Percentiles rank a stretch among this genome's conserved stretches.
Conservation (phyloP, 139 green algal genomes). For the Coelastrella sp. region DNA sequence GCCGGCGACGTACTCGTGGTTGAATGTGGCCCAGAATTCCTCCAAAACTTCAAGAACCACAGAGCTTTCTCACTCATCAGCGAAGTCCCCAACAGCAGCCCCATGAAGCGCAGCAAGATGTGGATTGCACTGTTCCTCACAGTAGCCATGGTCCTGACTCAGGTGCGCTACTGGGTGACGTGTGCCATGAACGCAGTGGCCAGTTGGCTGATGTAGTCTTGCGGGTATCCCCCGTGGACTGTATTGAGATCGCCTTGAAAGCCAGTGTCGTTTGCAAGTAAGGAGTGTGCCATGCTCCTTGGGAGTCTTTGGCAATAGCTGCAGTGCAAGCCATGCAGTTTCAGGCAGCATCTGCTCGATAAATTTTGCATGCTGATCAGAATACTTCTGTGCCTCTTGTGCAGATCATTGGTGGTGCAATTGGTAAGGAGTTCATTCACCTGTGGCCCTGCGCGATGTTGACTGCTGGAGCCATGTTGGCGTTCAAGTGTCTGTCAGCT, state of each 20-base stretch:
- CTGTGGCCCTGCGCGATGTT: constrained; percentile 68
- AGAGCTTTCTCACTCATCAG: constrained; percentile 70
- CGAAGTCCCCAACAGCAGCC: constrained; percentile 65
- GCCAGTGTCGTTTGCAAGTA: too few species aligned
- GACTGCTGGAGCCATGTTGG: constrained; percentile 72
- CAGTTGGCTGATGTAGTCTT: too few species aligned
- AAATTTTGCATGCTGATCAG: background rate
- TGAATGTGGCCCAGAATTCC: constrained; percentile 67
- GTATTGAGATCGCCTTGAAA: too few species aligned
- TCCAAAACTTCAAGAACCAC: constrained; percentile 60
- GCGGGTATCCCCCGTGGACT: too few species aligned
- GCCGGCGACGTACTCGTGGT: constrained; percentile 74
- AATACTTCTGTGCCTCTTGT: background rate
- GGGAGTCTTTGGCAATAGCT: too few species aligned
- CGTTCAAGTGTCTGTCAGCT: constrained; percentile 72
- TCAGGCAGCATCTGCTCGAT: too few species aligned
- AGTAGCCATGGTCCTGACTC: constrained; percentile 63
- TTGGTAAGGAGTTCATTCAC: constrained; percentile 51
- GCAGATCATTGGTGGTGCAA: constrained; percentile 13
- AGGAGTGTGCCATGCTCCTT: too few species aligned
- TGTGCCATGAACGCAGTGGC: too few species aligned
- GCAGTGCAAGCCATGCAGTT: too few species aligned
- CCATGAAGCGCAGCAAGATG: constrained; percentile 63
- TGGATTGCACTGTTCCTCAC: constrained; percentile 56
- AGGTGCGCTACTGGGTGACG: constrained; percentile 35